Evolutionary conservation across 768 basidiomycete genomes (phyloP).

Genomic region (Tylopilus sp.): DNA sequence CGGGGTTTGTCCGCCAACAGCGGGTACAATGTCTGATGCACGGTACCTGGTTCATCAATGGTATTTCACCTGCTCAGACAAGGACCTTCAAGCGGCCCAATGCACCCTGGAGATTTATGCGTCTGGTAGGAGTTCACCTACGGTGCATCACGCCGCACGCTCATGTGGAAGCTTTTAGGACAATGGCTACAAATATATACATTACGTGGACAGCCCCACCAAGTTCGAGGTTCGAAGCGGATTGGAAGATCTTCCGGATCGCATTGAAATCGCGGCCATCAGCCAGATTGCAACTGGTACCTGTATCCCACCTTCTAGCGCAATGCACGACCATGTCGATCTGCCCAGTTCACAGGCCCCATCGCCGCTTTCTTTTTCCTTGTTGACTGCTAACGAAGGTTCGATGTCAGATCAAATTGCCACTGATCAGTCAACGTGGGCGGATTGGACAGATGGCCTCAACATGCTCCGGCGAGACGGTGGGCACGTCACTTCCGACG

Average conservation of each 20-base stretch:
- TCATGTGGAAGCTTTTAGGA: slow-evolving; percentile 47
- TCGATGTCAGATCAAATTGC: slow-evolving; percentile 78
- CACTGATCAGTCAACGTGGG: slow-evolving; percentile 74
- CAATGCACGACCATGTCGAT: slow-evolving; percentile 58
- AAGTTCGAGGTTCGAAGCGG: slow-evolving; percentile 80
- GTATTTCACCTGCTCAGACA: slow-evolving; percentile 48
- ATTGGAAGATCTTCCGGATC: slow-evolving; percentile 83
- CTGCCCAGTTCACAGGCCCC: slow-evolving; percentile 53
- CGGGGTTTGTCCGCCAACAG: slow-evolving; percentile 85
- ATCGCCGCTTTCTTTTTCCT: slow-evolving; percentile 73
- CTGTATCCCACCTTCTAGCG: slow-evolving; percentile 64
- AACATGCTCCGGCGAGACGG: slow-evolving; percentile 82
- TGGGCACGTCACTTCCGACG: slow-evolving; percentile 78
- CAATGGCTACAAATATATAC: slow-evolving; percentile 72
- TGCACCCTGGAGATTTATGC: slow-evolving; percentile 82
- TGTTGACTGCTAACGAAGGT: slow-evolving; percentile 66
- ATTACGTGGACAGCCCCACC: slow-evolving; percentile 77
- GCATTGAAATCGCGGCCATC: slow-evolving; percentile 77
- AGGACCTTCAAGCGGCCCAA: slow-evolving; percentile 49
- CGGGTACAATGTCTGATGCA: slow-evolving; percentile 83
- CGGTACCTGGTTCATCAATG: slow-evolving; percentile 92
- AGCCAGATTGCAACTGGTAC: slow-evolving; percentile 77
- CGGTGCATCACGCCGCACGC: background rate
- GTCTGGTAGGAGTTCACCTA: slow-evolving; percentile 52
- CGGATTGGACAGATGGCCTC: slow-evolving; percentile 93